phyloP scores from a whole-genome alignment of 1,284 basidiomycete genomes.

The Apiotrichum gamsii region DNA sequence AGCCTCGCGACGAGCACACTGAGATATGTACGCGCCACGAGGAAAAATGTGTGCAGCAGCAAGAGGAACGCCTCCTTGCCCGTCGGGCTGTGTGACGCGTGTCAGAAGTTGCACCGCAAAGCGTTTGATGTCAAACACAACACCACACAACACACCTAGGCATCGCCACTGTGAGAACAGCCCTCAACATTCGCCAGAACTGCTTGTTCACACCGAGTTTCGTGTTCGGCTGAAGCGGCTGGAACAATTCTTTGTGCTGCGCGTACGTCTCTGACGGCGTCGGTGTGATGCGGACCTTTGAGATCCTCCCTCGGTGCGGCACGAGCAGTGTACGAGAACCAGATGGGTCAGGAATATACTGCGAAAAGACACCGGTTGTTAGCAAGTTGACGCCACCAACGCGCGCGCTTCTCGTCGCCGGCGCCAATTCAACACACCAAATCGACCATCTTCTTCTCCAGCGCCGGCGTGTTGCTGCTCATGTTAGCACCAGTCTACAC shows the following conservation, averaged over 20 bases:
- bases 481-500: background rate
- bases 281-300: constrained; percentile 54
- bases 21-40: constrained; percentile 77
- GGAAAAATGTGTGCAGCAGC: constrained; percentile 74
- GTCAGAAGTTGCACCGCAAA: too few relatives aligned
- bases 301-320: constrained; percentile 58
- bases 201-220: constrained; percentile 69
- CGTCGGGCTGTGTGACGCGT: constrained; percentile 52
- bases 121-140: background rate
- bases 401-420: too few relatives aligned
- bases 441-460: constrained; percentile 48
- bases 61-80: constrained; percentile 75
- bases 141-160: constrained; percentile 45
- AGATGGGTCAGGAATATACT: constrained; percentile 45
- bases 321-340: constrained; percentile 62
- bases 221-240: constrained; percentile 41
- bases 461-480: constrained; percentile 41
- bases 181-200: constrained; percentile 71
- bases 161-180: constrained; percentile 70
- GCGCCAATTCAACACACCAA: too few relatives aligned
- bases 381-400: background rate
- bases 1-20: constrained; percentile 81
- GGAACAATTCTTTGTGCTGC: constrained; percentile 30
- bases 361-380: background rate
- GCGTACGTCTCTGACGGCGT: constrained; percentile 29